Base-by-base conservation (phyloP, 176 grass and related monocot genomes). In the Ananas comosus region DNA sequence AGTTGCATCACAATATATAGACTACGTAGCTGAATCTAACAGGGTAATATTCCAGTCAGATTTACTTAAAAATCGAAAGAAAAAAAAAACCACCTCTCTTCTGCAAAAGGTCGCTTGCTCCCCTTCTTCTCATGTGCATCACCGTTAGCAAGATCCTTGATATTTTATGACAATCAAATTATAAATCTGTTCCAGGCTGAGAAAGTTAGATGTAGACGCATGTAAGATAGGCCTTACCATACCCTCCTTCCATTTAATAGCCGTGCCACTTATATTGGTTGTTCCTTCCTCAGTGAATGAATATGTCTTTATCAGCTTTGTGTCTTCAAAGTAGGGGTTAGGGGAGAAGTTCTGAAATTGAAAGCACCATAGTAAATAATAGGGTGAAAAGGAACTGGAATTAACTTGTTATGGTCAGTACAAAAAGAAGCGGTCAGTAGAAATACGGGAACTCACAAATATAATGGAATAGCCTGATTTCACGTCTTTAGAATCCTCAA, bases 271-370 rank as follows among this genome's bases (percentile, higher is more conserved):
- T 66, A 89, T 85, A 54, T 79, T 74, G 51, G 77, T 64, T 33
- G 59, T 80, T 68, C 83, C 92, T 70, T 96, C 76, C 13, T 86
- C 83, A 49, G 73, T 82, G 61, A 96, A 87, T 12, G 85, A 80
- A 66, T 80, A 87, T 12, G 56, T 79, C 76, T 96, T 96, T 12
- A 79, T 85, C 64, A 91, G 77, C 48, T 74, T 87, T 81, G 75
- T 89, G 64, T 96, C 85, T 74, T 91, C 81, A 80, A 96, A 96
- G 67, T 89, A 91, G 27, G 83, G 79, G 63, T 96, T 96, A 65
- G 79, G 51, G 2, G 85, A 91, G 70, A 91, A 96, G 13, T 65
- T 78, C 91, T 96, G 58, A 51, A 65, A 47, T 86, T 53, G 63
- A 72, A 79, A 27, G 70, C 48, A 18, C 72, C 70, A 12, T 25